These are phyloP conservation scores for Lentinula aciculospora DNA, from an alignment of 768 basidiomycete genomes.

Conservation along the genomic window DNA sequence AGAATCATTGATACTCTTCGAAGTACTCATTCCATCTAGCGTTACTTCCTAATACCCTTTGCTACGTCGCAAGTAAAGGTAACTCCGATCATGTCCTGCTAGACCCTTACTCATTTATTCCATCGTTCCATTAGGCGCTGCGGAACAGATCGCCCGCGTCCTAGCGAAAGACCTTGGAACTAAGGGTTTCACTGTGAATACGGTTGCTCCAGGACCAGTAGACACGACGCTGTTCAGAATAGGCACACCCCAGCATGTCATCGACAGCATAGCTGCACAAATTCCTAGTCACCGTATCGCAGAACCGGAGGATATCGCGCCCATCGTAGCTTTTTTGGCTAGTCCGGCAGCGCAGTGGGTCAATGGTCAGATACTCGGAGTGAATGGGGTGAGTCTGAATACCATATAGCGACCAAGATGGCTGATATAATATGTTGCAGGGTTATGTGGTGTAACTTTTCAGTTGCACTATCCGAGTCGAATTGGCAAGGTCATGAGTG, in stretches of 20 bases:
- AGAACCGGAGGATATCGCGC: slow-evolving; percentile 48
- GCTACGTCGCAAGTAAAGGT: slow-evolving; percentile 7
- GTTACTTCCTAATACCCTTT: slow-evolving; percentile 5
- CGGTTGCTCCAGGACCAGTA: slow-evolving; percentile 49
- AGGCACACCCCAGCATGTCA: slow-evolving; percentile 42
- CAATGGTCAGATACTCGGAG: slow-evolving; percentile 49
- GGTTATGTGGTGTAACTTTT: slow-evolving; percentile 1
- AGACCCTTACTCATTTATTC: neutral
- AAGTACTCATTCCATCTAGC: neutral
- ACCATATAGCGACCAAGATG: neutral
- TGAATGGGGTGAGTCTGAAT: slow-evolving; percentile 44
- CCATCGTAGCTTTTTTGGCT: slow-evolving; percentile 47
- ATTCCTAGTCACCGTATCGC: slow-evolving; percentile 44
- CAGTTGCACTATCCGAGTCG: no score
- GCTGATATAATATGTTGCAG: neutral
- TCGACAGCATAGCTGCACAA: slow-evolving; percentile 39
- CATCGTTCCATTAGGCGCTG: slow-evolving; percentile 21
- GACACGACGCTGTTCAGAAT: slow-evolving; percentile 51
- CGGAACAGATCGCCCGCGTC: slow-evolving; percentile 54
- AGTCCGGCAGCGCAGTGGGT: slow-evolving; percentile 51
- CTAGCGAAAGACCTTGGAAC: slow-evolving; percentile 55
- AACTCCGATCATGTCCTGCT: neutral
- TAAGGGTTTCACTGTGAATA: slow-evolving; percentile 52
- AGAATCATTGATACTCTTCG: neutral
- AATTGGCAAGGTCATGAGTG: no score